Evolutionary conservation across 2,329 filamentous ascomycete species (phyloP), one percentile per base, ranked within the genome.

Genomic region (Leptographium galeiforme): DNA sequence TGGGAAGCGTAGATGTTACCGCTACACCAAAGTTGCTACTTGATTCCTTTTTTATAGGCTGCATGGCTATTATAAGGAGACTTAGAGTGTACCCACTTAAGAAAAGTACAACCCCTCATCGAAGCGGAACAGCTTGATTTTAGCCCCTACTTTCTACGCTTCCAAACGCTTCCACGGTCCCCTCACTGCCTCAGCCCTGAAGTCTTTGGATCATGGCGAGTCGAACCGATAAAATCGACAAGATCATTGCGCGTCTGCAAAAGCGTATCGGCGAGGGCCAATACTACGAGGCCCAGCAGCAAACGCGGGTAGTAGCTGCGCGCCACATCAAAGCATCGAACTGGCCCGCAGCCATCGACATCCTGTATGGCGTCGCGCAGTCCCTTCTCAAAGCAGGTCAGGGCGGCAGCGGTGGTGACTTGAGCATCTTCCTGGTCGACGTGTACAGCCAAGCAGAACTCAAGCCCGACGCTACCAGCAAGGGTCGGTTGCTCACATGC

Each of bases 231-330:
- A 75, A 75, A 64, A 76, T 76, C 64, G 70, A 73, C 53, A 75
- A 74, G 64, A 81, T 81, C 67, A 79, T 81, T 61, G 66, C 74
- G 54, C 75, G 78, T 32, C 83, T 96, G 67, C 87, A 91, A 71
- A 76, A 57, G 54, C 58, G 62, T 55, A 63, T 63, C 53, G 52
- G 48, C 33, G 63, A 94, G 69, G 91, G 90, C 63, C 85, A 93
- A 67, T 96, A 82, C 77, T 98, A 98, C 74, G 93, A 98, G 78
- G 93, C 93, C 55, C 91, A 97, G 72, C 93, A 98, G 70, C 93
- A 98, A 74, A 88, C 95, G 60, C 89, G 93, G 58, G 90, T 96
- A 53, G 91, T 96, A 61, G 90, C 90, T 57, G 85, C 89, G 41
- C 89, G 94, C 55, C 95, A 98, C 72, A 82, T 91, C 67, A 97